Conservation (phyloP, 2,329 filamentous ascomycete genomes). For the Colletotrichum eleusines region DNA sequence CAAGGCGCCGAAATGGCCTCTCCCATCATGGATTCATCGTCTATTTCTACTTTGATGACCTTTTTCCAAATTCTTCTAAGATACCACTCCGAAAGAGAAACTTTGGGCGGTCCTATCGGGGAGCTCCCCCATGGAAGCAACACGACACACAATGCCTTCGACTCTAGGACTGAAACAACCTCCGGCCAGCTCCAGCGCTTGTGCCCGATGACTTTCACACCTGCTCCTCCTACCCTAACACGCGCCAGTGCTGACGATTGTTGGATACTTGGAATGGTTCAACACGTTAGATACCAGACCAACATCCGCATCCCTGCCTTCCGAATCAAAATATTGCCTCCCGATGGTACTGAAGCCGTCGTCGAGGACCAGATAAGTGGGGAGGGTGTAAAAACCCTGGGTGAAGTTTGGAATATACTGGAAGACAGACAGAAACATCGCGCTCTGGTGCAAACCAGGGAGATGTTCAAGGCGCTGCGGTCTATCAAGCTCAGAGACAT, state of each 20-base stretch:
- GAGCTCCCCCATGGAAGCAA: neutral
- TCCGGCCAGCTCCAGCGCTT: neutral
- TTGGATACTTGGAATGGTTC: neutral
- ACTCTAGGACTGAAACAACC: neutral
- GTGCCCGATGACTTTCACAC: neutral
- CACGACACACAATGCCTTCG: neutral
- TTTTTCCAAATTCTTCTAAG: neutral
- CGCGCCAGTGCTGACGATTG: neutral
- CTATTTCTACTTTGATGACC: accelerated
- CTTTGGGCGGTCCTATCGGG: too few relatives aligned
- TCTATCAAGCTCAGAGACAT: neutral
- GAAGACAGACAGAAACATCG: neutral
- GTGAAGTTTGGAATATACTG: neutral
- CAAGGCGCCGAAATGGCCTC: neutral
- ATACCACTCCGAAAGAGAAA: too few relatives aligned
- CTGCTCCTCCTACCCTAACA: neutral
- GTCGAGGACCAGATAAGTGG: neutral
- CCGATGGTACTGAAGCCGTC: neutral
- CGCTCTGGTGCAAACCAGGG: neutral
- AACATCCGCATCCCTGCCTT: neutral
- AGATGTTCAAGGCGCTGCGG: neutral
- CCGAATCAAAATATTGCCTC: neutral
- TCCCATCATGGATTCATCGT: too few relatives aligned
- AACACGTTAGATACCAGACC: neutral
- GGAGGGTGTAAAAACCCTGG: neutral